Base-by-base conservation (phyloP, 2,329 filamentous ascomycete species). In the Thelonectria rubi region DNA sequence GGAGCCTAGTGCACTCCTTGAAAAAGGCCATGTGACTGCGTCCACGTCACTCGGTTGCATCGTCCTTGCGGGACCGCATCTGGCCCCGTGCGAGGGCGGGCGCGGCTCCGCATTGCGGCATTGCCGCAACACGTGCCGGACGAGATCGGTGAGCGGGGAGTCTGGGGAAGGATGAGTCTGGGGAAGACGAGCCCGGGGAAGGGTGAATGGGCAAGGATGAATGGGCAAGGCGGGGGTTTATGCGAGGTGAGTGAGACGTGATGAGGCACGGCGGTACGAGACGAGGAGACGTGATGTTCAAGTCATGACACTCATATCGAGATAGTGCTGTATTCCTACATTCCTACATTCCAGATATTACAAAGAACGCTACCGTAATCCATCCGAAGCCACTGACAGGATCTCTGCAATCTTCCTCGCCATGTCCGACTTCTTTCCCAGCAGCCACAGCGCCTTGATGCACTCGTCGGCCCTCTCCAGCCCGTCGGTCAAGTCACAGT, bases 391-490 rank as follows among this genome's bases (percentile, higher is more conserved):
- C 7, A 53, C 42, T 9, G 58, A 62, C 21, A 72, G 55, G 2
- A 64, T 63, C 34, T 73, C 66, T 7, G 71, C 71, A 7, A 66
- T 64, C 21, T 61, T 69, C 57, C 69, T 68, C 15, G 72, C 70
- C 71, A 74, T 85, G 64, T 86, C 84, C 3, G 83, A 86, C 69
- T 86, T 86, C 59, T 81, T 80, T 1, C 84, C 84, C 14, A 87
- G 70, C 51, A 82, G 79, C 79, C 83, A 84, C 43, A 87, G 68
- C 2, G 81, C 84, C 65, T 78, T 78, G 15, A 86, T 78, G 65
- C 83, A 86, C 49, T 79, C 75, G 26, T 82, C 78, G 51, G 79
- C 82, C 12, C 78, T 75, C 9, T 67, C 66, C 42, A 80, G 69
- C 5, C 72, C 74, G 8, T 79, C 73, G 11, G 58, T 61, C 15